Percentiles rank a stretch among this genome's conserved stretches.
Evolutionary conservation across 441 rosid species (phyloP).

Genomic region (Croton laevigatus): DNA sequence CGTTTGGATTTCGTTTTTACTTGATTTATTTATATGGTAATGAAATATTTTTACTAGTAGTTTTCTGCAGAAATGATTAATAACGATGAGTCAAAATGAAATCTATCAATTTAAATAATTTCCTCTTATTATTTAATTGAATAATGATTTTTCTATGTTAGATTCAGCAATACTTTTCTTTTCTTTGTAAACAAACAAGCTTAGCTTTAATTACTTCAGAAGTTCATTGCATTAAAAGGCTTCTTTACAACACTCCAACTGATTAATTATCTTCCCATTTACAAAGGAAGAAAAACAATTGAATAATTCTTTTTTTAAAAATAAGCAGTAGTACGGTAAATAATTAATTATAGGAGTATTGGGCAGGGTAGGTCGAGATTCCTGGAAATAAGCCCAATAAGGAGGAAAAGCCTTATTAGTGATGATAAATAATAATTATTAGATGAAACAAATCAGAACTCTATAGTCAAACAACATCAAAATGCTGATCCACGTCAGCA

Average conservation of each 20-base stretch:
- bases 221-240: slow-evolving; percentile 4
- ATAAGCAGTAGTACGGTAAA: background rate
- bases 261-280: background rate
- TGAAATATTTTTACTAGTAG: no score
- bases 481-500: background rate
- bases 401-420: background rate
- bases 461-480: background rate
- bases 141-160: no score
- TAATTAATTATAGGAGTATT: background rate
- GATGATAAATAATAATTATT: background rate
- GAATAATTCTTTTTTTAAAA: background rate
- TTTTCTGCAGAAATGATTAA: no score
- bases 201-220: slow-evolving; percentile 10
- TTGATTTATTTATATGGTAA: no score
- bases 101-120: background rate
- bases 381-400: slow-evolving; percentile 21
- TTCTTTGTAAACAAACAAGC: background rate
- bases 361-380: slow-evolving; percentile 21
- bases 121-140: background rate
- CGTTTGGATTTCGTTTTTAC: no score
- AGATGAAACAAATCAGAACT: background rate
- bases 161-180: no score
- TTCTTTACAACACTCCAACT: background rate
- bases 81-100: no score
- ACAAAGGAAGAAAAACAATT: background rate